A percentile compares a stretch with the other conserved stretches of the same genome.
These are phyloP conservation scores for Graphilbum fragrans DNA, from an alignment of 2,329 filamentous ascomycete genomes.

Conservation along the genomic window DNA sequence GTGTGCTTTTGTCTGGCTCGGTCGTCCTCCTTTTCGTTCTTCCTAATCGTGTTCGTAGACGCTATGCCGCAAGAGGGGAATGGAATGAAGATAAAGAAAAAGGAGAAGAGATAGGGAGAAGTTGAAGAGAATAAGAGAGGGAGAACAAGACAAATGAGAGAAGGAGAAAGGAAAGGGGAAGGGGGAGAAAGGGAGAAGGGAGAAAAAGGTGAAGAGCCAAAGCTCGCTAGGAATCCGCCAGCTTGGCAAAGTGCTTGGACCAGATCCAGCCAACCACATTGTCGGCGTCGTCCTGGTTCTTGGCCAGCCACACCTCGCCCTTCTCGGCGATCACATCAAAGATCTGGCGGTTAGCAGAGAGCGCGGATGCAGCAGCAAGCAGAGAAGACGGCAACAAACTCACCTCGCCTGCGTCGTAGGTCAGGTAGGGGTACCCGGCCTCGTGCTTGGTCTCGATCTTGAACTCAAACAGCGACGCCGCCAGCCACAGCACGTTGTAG, in stretches of 20 bases:
- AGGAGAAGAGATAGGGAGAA: background rate
- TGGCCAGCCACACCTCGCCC: conserved; percentile 92
- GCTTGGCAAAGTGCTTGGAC: conserved; percentile 88
- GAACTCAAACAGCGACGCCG: conserved; percentile 91
- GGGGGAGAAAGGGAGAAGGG: background rate
- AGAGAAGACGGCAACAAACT: background rate
- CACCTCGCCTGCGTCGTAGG: conserved; percentile 87
- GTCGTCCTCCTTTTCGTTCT: too few relatives aligned
- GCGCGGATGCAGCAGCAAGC: background rate
- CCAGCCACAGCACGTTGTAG: conserved; percentile 75
- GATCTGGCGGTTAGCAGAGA: conserved; percentile 34
- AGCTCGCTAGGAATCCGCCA: conserved; percentile 32
- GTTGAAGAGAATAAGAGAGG: background rate
- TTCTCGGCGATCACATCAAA: conserved; percentile 93
- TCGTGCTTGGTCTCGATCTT: conserved; percentile 91
- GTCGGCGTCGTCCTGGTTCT: conserved; percentile 82
- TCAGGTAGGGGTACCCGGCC: conserved; percentile 89
- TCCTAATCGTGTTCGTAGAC: too few relatives aligned
- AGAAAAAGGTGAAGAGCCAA: background rate
- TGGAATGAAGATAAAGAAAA: background rate
- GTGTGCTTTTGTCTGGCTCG: background rate
- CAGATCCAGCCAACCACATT: conserved; percentile 91
- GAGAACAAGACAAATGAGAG: background rate
- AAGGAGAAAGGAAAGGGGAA: background rate
- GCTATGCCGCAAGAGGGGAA: too few relatives aligned